These are phyloP conservation scores for Microthyrium microscopicum DNA, from an alignment of 2,329 filamentous ascomycete genomes.

Conservation along the genomic window DNA sequence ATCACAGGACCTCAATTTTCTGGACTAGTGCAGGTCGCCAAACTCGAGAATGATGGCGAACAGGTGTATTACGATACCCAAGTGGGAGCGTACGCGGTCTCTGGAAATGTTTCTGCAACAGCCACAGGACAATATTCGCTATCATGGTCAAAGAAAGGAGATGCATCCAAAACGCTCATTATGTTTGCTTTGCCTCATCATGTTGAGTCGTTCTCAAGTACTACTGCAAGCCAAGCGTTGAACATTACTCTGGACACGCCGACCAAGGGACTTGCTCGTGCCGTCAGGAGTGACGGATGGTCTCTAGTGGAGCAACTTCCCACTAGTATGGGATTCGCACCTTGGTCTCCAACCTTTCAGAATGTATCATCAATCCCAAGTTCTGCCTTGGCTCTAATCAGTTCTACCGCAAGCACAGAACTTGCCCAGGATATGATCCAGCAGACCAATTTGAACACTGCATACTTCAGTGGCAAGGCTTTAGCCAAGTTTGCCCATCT, in stretches of 20 bases:
- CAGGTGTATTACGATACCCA: constrained; percentile 60
- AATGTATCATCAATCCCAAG: constrained; percentile 21
- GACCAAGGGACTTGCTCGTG: constrained; percentile 67
- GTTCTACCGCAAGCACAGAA: constrained; percentile 42
- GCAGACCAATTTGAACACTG: constrained; percentile 62
- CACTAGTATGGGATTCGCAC: constrained; percentile 56
- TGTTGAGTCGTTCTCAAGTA: constrained; percentile 51
- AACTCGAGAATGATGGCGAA: constrained; percentile 44
- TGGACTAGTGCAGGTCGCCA: constrained; percentile 73
- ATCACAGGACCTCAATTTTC: constrained; percentile 51
- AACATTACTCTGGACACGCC: constrained; percentile 55
- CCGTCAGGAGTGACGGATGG: constrained; percentile 57
- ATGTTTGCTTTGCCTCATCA: constrained; percentile 90
- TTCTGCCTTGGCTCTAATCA: constrained; percentile 25
- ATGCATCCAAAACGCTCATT: constrained; percentile 45
- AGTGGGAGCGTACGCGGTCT: constrained; percentile 56
- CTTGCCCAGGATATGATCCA: constrained; percentile 57
- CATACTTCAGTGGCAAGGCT: constrained; percentile 74
- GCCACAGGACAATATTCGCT: constrained; percentile 57
- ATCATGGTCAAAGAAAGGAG: constrained; percentile 51
- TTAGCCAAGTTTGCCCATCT: constrained; percentile 24
- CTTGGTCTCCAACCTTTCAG: constrained; percentile 45
- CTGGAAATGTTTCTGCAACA: constrained; percentile 47
- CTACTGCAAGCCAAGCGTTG: constrained; percentile 32
- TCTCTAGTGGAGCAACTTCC: constrained; percentile 69